Evolutionary conservation across 1,284 basidiomycete species (phyloP).

Genomic region (Austroboletus novae-zelandiae): DNA sequence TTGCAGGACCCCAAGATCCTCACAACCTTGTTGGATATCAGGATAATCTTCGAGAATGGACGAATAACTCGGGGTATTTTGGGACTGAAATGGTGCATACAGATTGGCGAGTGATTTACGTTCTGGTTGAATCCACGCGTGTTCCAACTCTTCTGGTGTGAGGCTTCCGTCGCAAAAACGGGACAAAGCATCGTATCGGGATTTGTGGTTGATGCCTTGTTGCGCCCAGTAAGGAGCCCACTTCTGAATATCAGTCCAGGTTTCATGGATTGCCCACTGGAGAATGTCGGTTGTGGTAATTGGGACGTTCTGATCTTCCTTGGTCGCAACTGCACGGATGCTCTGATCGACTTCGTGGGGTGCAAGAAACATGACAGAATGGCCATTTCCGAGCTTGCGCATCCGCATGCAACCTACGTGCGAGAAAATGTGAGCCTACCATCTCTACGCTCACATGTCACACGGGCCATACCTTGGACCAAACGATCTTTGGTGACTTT

Average conservation of each 20-base stretch:
- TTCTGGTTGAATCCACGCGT: slow-evolving; percentile 37
- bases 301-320: not conserved
- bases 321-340: slow-evolving; percentile 32
- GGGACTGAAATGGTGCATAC: not conserved
- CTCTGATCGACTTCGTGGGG: slow-evolving; percentile 41
- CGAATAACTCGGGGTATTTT: not conserved
- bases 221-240: slow-evolving; percentile 42
- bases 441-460: not conserved
- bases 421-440: not conserved
- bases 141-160: slow-evolving; percentile 11
- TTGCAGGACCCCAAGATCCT: not conserved
- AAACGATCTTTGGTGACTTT: slow-evolving; percentile 51
- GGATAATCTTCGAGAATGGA: not conserved
- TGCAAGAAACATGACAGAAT: slow-evolving; percentile 47
- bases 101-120: slow-evolving; percentile 21
- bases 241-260: slow-evolving; percentile 39
- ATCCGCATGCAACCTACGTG: slow-evolving; percentile 44
- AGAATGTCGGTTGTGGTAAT: slow-evolving; percentile 36
- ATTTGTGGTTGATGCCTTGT: slow-evolving; percentile 42
- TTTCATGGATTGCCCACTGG: slow-evolving; percentile 43
- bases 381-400: slow-evolving; percentile 46
- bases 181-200: slow-evolving; percentile 33
- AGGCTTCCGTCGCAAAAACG: slow-evolving; percentile 8
- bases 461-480: slow-evolving; percentile 41
- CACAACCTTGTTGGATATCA: not conserved